phyloP scores from a whole-genome alignment of 129 eudicot genomes.

The Scalesia atractyloides region DNA sequence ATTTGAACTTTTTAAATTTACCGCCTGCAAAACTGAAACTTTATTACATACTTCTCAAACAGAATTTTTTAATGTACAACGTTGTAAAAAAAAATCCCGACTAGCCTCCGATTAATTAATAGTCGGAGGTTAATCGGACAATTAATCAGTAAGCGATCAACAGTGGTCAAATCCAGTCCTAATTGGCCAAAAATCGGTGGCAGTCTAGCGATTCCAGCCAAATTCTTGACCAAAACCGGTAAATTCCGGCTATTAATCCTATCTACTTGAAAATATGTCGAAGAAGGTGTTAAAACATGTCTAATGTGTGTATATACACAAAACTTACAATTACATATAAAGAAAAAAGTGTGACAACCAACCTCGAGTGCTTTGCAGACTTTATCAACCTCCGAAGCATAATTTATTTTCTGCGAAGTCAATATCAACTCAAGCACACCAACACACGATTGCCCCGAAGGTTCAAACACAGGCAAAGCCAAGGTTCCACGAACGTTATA shows the following conservation, averaged over 20 bases:
- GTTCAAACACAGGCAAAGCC: constrained; percentile 94
- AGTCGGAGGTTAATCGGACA: too few species aligned
- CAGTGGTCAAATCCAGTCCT: too few species aligned
- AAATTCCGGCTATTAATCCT: too few species aligned
- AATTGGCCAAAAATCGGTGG: too few species aligned
- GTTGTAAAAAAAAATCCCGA: background rate
- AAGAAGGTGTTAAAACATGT: too few species aligned
- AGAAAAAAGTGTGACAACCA: constrained; percentile 4
- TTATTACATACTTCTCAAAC: constrained; percentile 32
- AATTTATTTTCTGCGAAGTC: constrained; percentile 88
- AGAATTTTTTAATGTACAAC: background rate
- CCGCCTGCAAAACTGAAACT: constrained; percentile 81
- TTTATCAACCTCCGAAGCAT: constrained; percentile 97
- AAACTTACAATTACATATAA: background rate
- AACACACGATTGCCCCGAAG: constrained; percentile 77
- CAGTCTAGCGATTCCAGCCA: too few species aligned
- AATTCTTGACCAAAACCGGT: too few species aligned
- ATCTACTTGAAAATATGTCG: too few species aligned
- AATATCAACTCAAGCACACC: constrained; percentile 92
- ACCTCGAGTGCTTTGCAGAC: constrained; percentile 99
- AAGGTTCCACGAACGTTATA: constrained; percentile 83
- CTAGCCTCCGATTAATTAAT: background rate
- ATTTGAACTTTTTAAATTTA: constrained; percentile 84
- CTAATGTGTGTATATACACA: too few species aligned
- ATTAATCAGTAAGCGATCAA: too few species aligned